Evolutionary conservation across 1,284 basidiomycete genomes (phyloP), one percentile per base, ranked within the genome.

Genomic region (Fereydounia khargensis): DNA sequence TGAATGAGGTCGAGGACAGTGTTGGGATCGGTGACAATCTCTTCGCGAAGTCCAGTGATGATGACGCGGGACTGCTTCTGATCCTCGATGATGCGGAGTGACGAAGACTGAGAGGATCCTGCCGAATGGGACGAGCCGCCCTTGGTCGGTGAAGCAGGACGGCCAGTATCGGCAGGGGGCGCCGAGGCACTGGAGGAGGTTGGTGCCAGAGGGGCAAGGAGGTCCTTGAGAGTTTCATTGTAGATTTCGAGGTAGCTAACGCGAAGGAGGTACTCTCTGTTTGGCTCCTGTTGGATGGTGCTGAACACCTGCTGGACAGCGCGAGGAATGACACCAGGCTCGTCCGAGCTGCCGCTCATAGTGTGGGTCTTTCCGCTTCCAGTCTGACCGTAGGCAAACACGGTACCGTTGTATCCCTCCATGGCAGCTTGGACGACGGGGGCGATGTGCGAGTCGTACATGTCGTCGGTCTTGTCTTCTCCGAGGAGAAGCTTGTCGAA

Each of bases 321-420:
- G 20, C 89, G 84, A 0, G 92, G 91, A 49, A 97, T 96, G 57
- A 98, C 92, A 47, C 94, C 94, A 0, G 91, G 91, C 64, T 96
- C 86, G 3, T 83, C 80, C 9, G 86, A 84, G 27, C 83, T 85
- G 9, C 94, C 94, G 6, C 82, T 82, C 32, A 97, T 83, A 0
- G 91, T 94, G 74, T 87, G 91, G 2, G 88, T 90, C 76, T 82
- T 82, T 30, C 81, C 81, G 3, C 79, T 80, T 13, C 81, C 81
- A 2, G 80, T 80, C 77, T 90, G 88, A 17, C 91, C 91, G 69
- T 95, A 95, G 0, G 91, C 91, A 69, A 96, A 96, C 34, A 96
- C 84, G 58, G 96, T 89, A 10, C 90, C 84, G 74, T 98, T 97
- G 80, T 85, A 97, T 9, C 92, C 94, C 40, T 95, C 90, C 89